Evolutionary conservation across 495 filamentous ascomycete species (phyloP), one percentile per base, ranked within the genome.

Genomic region (Aspergillus funiculosus): DNA sequence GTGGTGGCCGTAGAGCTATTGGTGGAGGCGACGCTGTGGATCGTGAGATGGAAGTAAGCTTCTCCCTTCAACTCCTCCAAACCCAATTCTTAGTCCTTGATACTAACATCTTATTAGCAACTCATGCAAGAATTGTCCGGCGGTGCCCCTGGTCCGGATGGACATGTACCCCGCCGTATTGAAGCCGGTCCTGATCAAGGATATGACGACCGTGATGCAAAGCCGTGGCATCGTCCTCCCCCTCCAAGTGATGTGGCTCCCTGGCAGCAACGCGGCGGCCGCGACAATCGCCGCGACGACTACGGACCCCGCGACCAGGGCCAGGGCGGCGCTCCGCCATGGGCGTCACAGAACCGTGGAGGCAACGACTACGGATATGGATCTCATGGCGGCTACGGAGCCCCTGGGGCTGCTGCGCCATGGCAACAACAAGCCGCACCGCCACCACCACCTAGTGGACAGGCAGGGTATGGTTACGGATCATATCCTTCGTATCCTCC

Each of bases 51-150:
- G 88, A 96, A 78, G 87, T 90, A 77, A 63, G 82, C 63, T 63
- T 14, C 36, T 7, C 14, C n/a, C 13, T 40, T n/a, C 10, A n/a
- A n/a, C n/a, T n/a, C n/a, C n/a, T n/a, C n/a, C n/a, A n/a, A n/a
- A n/a, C n/a, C n/a, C n/a, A n/a, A n/a, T n/a, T 28, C 25, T 43
- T 17, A 20, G 13, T 37, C 14, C 19, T 22, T 21, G 6, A 17
- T 41, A 15, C 4, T 22, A 38, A 64, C 64, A 61, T 78, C 61
- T 45, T 35, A n/a, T 29, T 46, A 94, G 87, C 85, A 91, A 86
- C 87, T 98, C 61, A 94, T 98, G 88, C 82, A 91, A 79, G 92
- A 96, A 76, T 75, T 98, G 47, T 88, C 85, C 54, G 89, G 89
- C 43, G 84, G 82, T 51, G 74, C 68, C n/a, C 69, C 79, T 38